Conservation (phyloP, 192 early-diverging fungal species). For the Phlyctochytrium arcticum region DNA sequence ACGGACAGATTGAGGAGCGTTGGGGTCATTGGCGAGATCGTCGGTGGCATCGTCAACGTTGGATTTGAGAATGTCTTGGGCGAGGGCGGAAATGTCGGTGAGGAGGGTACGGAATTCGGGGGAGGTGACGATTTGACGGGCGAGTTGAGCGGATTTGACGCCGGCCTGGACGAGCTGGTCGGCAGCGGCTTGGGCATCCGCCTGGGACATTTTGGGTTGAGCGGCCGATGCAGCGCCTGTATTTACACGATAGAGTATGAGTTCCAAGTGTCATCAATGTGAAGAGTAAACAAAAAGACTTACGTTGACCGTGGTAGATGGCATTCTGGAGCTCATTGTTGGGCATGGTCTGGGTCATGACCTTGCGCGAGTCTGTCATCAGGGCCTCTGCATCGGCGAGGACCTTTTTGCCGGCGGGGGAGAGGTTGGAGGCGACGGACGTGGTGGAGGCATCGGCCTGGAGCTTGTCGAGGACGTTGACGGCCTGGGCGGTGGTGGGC, state of each 20-base stretch:
- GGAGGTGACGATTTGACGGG: constrained; percentile 40
- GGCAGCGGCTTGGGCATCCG: constrained; percentile 12
- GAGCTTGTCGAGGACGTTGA: constrained; percentile 30
- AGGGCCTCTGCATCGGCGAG: constrained; percentile 35
- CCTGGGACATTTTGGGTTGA: not conserved
- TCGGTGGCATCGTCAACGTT: constrained; percentile 10
- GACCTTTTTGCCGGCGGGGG: constrained; percentile 39
- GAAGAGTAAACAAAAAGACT: not conserved
- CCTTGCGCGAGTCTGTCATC: constrained; percentile 26
- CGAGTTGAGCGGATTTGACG: constrained; percentile 36
- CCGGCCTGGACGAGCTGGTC: constrained; percentile 30
- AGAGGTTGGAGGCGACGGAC: constrained; percentile 29
- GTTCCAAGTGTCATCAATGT: not conserved
- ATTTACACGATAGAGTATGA: too few relatives aligned
- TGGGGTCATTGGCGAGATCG: constrained; percentile 28
- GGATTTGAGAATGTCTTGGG: constrained; percentile 23
- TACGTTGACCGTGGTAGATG: constrained; percentile 24
- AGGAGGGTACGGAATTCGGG: constrained; percentile 44
- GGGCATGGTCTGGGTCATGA: constrained; percentile 41
- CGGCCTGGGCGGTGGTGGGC: constrained; percentile 41
- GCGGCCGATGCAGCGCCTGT: too few relatives aligned
- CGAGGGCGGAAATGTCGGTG: constrained; percentile 33
- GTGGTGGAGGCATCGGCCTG: constrained; percentile 26
- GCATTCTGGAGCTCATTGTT: constrained; percentile 46
- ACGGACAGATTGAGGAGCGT: constrained; percentile 14